Conservation (phyloP, 2,329 filamentous ascomycete species). For the Albophoma yamanashiensis region DNA sequence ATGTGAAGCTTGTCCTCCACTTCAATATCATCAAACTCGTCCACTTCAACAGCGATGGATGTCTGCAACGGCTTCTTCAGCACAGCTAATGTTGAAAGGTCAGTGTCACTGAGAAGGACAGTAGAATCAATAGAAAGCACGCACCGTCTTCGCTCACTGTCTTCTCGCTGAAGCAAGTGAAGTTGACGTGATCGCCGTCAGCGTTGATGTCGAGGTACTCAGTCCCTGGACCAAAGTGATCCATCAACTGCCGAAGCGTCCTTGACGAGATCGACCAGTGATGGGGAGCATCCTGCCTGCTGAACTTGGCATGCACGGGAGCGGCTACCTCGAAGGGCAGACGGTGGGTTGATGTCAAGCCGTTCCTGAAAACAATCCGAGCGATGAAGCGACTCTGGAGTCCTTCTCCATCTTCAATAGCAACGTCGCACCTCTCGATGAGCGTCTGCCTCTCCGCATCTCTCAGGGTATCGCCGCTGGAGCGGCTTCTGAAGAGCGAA, state of each 20-base stretch:
- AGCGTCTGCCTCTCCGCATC: slow-evolving; percentile 55
- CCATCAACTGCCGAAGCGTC: slow-evolving; percentile 63
- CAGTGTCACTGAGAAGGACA: slow-evolving; percentile 4
- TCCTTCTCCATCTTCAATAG: slow-evolving; percentile 59
- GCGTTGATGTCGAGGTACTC: slow-evolving; percentile 73
- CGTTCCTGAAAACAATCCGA: slow-evolving; percentile 64
- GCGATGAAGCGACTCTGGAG: slow-evolving; percentile 65
- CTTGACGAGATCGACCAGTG: slow-evolving; percentile 63
- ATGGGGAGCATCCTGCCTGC: slow-evolving; percentile 53
- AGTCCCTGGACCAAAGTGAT: slow-evolving; percentile 71
- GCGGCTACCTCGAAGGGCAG: slow-evolving; percentile 64
- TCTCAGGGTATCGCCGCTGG: slow-evolving; percentile 43
- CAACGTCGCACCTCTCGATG: slow-evolving; percentile 65
- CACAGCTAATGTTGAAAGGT: slow-evolving; percentile 44
- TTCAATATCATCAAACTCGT: slow-evolving; percentile 66
- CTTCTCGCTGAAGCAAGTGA: slow-evolving; percentile 76
- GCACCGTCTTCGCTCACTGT: slow-evolving; percentile 49
- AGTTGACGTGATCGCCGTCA: slow-evolving; percentile 62
- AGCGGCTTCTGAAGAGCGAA: slow-evolving; percentile 62
- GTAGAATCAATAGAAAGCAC: slow-evolving; percentile 2
- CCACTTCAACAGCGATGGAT: slow-evolving; percentile 64
- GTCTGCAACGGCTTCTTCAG: slow-evolving; percentile 74
- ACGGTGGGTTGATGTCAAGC: slow-evolving; percentile 66
- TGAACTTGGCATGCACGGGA: slow-evolving; percentile 70
- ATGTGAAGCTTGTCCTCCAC: slow-evolving; percentile 69